Evolutionary conservation across 176 grass and related monocot species (phyloP).

Genomic region (Olyra latifolia): DNA sequence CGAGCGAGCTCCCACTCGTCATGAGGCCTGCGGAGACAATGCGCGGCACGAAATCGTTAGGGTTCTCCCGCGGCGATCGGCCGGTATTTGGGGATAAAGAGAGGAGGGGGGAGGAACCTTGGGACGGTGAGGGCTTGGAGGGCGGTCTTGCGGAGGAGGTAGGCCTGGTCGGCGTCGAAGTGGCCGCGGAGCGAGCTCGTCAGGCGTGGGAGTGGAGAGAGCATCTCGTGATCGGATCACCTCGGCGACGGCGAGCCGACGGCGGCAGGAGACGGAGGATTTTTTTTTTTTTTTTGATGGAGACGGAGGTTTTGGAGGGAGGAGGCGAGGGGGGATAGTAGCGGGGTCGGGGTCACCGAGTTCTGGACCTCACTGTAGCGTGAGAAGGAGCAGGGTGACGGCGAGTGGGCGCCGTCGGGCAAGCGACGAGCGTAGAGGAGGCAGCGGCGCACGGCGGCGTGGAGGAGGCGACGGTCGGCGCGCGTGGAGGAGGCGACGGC

Average conservation of each 20-base stretch:
- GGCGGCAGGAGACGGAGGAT: background rate
- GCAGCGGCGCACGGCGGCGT: no score
- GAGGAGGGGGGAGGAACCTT: constrained; percentile 42
- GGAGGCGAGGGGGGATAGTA: background rate
- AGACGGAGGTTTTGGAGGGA: background rate
- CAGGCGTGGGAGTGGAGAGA: constrained; percentile 77
- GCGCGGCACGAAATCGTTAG: constrained; percentile 21
- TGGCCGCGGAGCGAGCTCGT: constrained; percentile 70
- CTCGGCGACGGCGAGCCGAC: background rate
- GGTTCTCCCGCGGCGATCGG: background rate
- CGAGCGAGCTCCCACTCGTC: constrained; percentile 78
- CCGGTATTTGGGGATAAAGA: background rate
- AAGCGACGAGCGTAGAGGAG: no score
- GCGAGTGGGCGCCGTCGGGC: no score
- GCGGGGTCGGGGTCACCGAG: no score
- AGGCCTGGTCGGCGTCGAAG: constrained; percentile 83
- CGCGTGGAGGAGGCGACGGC: no score
- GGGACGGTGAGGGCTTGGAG: constrained; percentile 63
- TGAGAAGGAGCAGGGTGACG: no score
- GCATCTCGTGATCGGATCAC: constrained; percentile 49
- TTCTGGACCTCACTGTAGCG: no score
- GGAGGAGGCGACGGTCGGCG: no score
- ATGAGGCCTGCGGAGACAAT: constrained; percentile 43
- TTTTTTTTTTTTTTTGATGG: no score
- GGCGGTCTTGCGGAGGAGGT: constrained; percentile 78